Evolutionary conservation across 345 rosid species (phyloP), one percentile per base, ranked within the genome.

Genomic region (Geranium brycei): DNA sequence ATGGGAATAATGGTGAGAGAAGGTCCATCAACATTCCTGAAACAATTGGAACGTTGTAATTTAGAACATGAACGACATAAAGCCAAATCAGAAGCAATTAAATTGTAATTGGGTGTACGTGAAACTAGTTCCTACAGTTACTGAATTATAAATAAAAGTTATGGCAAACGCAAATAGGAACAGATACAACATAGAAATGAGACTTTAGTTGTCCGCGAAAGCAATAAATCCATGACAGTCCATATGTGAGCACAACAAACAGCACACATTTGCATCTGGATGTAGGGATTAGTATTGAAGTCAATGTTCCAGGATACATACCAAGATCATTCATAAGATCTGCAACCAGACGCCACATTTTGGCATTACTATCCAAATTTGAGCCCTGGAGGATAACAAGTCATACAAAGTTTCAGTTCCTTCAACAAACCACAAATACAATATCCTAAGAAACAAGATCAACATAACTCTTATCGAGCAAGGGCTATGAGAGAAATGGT

Each of bases 1-100:
- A 87, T 69, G 98, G 96, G 68, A 82, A 85, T 72, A 91, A 75
- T 53, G 98, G 96, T 19, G 98, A 91, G 51, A 91, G 82, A 57
- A 91, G 95, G 71, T 91, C 98, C 98, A 91, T 84, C 76, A 91
- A 75, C 98, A 91, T 91, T 74, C 98, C 98, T 89, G 87, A 79
- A 79, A 72, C 69, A 74, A 77, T 23, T 70, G 63, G 63, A 41
- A 51, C 15, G 58, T 56, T 7, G 63, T 61, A 51, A 62, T 30
- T 57, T 76, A 69, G 71, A 17, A 60, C 41, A 60, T 14, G 31
- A 60, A 5, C 7, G 28, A 23, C 28, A 23, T 35, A 14, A n/a
- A 12, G 11, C 47, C 31, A 28, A 31, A 15, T 6, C 19, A 60
- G 18, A 31, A 60, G 8, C 28, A 30, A 4, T 16, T 28, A 60